phyloP scores from a whole-genome alignment of 148 eudicot genomes.

The Rheum nobile region DNA sequence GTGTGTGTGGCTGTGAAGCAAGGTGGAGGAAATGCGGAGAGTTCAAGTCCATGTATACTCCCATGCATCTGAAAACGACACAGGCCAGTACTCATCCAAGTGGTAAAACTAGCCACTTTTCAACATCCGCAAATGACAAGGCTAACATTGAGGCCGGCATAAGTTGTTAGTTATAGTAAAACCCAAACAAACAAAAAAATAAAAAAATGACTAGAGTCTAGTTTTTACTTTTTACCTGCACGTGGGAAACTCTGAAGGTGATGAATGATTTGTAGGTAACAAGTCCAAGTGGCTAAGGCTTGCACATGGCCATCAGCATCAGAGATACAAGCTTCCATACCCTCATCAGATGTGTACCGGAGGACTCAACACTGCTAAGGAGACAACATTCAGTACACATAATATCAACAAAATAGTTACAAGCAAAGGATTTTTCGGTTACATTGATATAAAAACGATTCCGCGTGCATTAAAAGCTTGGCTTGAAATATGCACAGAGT shows the following conservation, averaged over 20 bases:
- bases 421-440: not conserved
- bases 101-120: not conserved
- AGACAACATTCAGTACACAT: too few relatives aligned
- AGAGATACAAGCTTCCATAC: conserved; percentile 6
- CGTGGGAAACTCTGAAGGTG: not conserved
- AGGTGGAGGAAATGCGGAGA: not conserved
- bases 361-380: not conserved
- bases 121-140: too few relatives aligned
- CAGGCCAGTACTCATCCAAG: not conserved
- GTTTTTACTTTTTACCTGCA: not conserved
- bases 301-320: conserved; percentile 7
- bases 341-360: not conserved
- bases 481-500: not conserved
- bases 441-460: not conserved
- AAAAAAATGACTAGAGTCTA: not conserved
- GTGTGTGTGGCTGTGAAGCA: not conserved
- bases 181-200: not conserved
- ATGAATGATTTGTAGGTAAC: not conserved
- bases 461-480: too few relatives aligned
- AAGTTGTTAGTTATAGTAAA: too few relatives aligned
- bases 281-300: not conserved
- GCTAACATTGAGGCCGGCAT: too few relatives aligned
- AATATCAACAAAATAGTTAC: too few relatives aligned
- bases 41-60: not conserved
- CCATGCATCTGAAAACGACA: not conserved